Base-by-base conservation (phyloP, 345 rosid genomes). In the Gossypium turneri region DNA sequence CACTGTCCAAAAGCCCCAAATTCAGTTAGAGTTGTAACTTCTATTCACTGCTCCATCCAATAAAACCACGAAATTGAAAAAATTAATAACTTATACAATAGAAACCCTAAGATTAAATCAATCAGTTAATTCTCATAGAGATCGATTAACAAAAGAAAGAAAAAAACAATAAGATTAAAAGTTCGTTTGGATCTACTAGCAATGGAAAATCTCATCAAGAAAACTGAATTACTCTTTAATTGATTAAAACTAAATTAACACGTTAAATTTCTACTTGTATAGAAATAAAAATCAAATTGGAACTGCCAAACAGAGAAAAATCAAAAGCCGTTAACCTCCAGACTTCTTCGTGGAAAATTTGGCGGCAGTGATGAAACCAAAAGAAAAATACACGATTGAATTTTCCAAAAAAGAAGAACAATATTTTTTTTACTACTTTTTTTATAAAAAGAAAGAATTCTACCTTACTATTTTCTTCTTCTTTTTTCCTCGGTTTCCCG, bases 391-490 rank as follows among this genome's bases (percentile, higher is more conserved):
- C 24, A 69, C 10, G 73, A 69, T 27, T 17, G 52, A 27, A 69
- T 73, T 17, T 58, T 24, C 57, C 66, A 1, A 43, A 58, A 12
- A 4, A 56, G 20, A 66, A 20, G 47, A 44, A 20, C 12, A 44
- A 22, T 24, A 12, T 9, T 12, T 51, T 13, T 51, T 5, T 58
- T 58, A 58, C 29, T 22, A 3, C 29, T 11, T 24, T 58, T 22
- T 58, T 58, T 22, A 27, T 16, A 24, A 9, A 34, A 12, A 43
- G 2, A 16, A 50, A 68, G 7, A 48, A 17, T 74, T 52, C 75
- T 53, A 79, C 74, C 82, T 74, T 8, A 70, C 29, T 73, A 79
- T 47, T 67, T 62, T 66, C 12, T 60, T 48, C 47, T 55, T 24
- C 16, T 11, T 73, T 20, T 43, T 25, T n/a, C 1, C 47, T 58